Percentiles rank a stretch among this genome's conserved stretches.
phyloP scores from a whole-genome alignment of 345 rosid genomes.

The Brassica juncea region DNA sequence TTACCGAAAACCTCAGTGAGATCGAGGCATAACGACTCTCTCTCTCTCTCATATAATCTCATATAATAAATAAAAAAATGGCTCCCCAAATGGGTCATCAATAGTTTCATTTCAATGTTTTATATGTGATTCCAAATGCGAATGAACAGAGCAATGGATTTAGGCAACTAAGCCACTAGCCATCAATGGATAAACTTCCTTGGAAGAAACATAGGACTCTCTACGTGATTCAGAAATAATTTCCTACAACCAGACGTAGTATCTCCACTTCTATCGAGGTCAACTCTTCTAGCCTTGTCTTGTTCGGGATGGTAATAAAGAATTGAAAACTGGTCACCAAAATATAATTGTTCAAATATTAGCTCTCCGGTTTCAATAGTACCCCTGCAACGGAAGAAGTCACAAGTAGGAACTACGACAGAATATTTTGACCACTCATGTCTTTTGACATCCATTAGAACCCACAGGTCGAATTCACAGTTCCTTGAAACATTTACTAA shows the following conservation, averaged over 20 bases:
- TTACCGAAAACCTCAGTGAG: no score
- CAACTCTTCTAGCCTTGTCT: background rate
- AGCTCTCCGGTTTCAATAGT: background rate
- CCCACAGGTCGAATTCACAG: background rate
- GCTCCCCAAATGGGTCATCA: background rate
- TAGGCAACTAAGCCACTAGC: background rate
- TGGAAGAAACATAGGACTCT: background rate
- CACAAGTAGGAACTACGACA: background rate
- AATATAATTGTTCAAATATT: background rate
- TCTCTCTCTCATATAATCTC: no score
- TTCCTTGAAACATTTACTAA: background rate
- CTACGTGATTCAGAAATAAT: background rate
- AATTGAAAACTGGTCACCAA: background rate
- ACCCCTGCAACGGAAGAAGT: background rate
- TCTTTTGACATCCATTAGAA: background rate
- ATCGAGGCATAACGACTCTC: no score
- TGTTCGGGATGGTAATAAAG: background rate
- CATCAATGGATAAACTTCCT: background rate
- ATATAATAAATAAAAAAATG: no score
- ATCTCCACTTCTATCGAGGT: background rate
- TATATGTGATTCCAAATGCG: background rate
- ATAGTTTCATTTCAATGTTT: background rate
- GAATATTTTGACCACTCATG: background rate
- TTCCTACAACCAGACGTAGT: background rate
- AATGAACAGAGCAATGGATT: background rate